These are phyloP conservation scores for Gossypium stocksii DNA, from an alignment of 345 rosid species.

Conservation along the genomic window DNA sequence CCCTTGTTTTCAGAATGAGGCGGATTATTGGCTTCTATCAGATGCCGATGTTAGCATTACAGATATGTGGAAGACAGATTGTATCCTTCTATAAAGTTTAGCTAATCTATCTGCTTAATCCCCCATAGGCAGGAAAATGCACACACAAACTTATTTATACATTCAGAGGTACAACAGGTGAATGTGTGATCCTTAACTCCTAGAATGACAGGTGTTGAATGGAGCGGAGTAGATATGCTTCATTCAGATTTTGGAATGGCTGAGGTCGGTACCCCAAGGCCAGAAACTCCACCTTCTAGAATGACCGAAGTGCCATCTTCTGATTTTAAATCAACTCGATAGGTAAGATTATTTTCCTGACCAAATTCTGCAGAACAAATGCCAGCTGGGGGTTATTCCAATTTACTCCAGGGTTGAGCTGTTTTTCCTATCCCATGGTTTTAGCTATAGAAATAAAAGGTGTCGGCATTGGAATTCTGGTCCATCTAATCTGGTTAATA, in stretches of 20 bases:
- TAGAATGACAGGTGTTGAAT: slow-evolving; percentile 54
- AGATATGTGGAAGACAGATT: slow-evolving; percentile 82
- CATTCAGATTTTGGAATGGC: slow-evolving; percentile 51
- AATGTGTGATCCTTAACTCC: slow-evolving; percentile 44
- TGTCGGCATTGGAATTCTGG: neutral
- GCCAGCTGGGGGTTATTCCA: neutral
- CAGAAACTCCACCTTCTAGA: slow-evolving; percentile 51
- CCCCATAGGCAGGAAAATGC: neutral
- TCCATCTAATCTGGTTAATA: neutral
- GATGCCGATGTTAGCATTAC: slow-evolving; percentile 82
- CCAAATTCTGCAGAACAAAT: neutral
- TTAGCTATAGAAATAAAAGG: neutral
- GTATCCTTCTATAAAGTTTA: slow-evolving; percentile 60
- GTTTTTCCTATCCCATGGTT: neutral
- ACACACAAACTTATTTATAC: neutral
- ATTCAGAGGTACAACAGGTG: neutral
- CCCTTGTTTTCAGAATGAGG: slow-evolving; percentile 55
- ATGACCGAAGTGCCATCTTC: slow-evolving; percentile 36
- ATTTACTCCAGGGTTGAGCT: neutral
- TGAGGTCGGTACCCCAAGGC: slow-evolving; percentile 42
- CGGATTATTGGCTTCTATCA: slow-evolving; percentile 90
- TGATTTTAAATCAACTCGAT: slow-evolving; percentile 27
- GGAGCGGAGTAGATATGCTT: slow-evolving; percentile 45
- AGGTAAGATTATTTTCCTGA: slow-evolving; percentile 31
- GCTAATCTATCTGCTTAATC: neutral